A percentile compares a stretch with the other conserved stretches of the same genome.
Evolutionary conservation across 192 early-diverging fungal species (phyloP).

Genomic region (Coemansia asiatica): DNA sequence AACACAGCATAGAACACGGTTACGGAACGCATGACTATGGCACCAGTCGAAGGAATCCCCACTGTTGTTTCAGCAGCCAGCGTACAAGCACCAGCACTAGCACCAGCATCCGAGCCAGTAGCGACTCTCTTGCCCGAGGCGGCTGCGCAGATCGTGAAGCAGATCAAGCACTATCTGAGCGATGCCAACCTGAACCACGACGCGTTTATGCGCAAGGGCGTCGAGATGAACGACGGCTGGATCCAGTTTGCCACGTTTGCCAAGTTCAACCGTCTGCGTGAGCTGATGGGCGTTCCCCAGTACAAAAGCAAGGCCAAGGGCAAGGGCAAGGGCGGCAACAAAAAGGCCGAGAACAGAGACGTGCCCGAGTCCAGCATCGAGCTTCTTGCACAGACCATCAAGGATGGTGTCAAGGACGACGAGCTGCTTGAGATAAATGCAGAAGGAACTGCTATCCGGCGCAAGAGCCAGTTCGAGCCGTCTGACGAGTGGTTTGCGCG

Average conservation of each 20-base stretch:
- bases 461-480: conserved; percentile 30
- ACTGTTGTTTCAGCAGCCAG: conserved; percentile 21
- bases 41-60: conserved; percentile 42
- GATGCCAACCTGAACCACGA: conserved; percentile 55
- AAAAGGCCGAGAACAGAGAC: conserved; percentile 7
- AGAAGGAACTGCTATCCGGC: conserved; percentile 29
- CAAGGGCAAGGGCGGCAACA: conserved; percentile 3
- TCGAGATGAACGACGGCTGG: conserved; percentile 42
- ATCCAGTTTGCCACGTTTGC: conserved; percentile 26
- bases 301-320: conserved; percentile 12
- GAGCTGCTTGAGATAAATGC: conserved; percentile 42
- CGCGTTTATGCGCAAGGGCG: conserved; percentile 40
- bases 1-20: neutral
- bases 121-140: conserved; percentile 16
- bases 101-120: neutral
- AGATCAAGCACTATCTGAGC: conserved; percentile 57
- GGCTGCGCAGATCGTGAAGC: conserved; percentile 30
- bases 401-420: conserved; percentile 15
- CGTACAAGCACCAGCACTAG: conserved; percentile 1
- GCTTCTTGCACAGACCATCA: conserved; percentile 26
- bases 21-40: conserved; percentile 13
- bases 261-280: conserved; percentile 50
- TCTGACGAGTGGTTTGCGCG: conserved; percentile 44
- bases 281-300: conserved; percentile 36
- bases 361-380: neutral